Evolutionary conservation across 495 filamentous ascomycete genomes (phyloP).

Genomic region (Penicillium daleae): DNA sequence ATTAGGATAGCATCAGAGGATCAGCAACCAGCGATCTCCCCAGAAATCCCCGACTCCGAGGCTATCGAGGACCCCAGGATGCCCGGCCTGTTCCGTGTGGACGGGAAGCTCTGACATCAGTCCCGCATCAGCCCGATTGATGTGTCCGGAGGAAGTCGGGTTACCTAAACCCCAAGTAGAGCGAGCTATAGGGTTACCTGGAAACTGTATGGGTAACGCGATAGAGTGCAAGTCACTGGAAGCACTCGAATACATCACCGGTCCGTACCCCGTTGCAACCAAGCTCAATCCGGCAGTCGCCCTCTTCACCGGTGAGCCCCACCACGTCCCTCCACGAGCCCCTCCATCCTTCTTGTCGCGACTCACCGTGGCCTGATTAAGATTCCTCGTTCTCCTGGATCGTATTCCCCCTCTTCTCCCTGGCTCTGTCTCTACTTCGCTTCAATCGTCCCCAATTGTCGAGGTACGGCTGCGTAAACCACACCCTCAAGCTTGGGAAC

Average conservation of each 20-base stretch:
- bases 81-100: conserved; percentile 43
- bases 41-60: conserved; percentile 40
- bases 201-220: background rate
- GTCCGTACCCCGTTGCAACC: conserved; percentile 19
- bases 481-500: background rate
- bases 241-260: conserved; percentile 14
- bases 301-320: conserved; percentile 34
- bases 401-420: conserved; percentile 7
- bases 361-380: conserved; percentile 39
- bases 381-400: conserved; percentile 12
- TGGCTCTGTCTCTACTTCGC: conserved; percentile 10
- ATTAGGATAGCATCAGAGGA: conserved; percentile 4
- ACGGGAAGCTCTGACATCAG: conserved; percentile 48
- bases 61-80: conserved; percentile 36
- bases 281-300: conserved; percentile 23
- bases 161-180: conserved; percentile 17
- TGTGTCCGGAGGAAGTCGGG: conserved; percentile 37
- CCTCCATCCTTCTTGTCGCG: conserved; percentile 33
- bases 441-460: conserved; percentile 12
- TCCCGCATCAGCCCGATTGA: conserved; percentile 53
- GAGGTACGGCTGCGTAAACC: conserved; percentile 16
- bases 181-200: conserved; percentile 10
- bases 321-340: conserved; percentile 22
- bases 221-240: conserved; percentile 13
- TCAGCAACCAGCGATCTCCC: conserved; percentile 13